phyloP scores from a whole-genome alignment of 164 flowering plant genomes.

The Paratinospora sagittata region DNA sequence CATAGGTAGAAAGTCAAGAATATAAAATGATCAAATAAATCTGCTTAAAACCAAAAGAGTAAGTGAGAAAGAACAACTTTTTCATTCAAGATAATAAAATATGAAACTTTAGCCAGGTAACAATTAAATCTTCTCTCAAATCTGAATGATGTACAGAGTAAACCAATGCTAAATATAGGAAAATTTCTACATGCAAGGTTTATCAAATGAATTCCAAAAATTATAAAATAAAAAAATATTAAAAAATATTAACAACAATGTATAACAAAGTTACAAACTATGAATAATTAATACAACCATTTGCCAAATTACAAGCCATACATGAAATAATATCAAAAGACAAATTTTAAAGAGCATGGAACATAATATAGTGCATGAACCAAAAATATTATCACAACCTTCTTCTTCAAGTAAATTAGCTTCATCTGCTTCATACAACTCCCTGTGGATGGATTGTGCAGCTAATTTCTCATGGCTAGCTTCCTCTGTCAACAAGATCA shows the following conservation, averaged over 20 bases:
- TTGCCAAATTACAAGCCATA: not conserved
- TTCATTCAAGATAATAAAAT: too few species aligned
- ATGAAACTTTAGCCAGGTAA: not conserved
- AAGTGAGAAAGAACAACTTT: not conserved
- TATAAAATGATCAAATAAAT: too few species aligned
- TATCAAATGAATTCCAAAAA: too few species aligned
- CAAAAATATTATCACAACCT: slow-evolving; percentile 35
- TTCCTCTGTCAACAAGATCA: slow-evolving; percentile 40
- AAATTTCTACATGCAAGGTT: too few species aligned
- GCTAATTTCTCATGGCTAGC: slow-evolving; percentile 39
- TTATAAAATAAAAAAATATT: too few species aligned
- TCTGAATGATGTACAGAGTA: not conserved
- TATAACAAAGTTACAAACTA: not conserved
- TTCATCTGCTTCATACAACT: slow-evolving; percentile 63
- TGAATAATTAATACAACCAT: not conserved
- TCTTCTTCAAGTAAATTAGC: slow-evolving; percentile 81
- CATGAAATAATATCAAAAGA: not conserved
- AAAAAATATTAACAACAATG: not conserved
- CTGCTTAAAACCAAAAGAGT: not conserved
- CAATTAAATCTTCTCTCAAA: not conserved
- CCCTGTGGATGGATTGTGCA: slow-evolving; percentile 40
- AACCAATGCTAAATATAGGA: not conserved
- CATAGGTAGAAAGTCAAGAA: not conserved
- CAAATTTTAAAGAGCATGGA: not conserved
- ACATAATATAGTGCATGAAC: not conserved